Base-by-base conservation (phyloP, 2,329 filamentous ascomycete species). In the Calonectria pseudoturangicola region DNA sequence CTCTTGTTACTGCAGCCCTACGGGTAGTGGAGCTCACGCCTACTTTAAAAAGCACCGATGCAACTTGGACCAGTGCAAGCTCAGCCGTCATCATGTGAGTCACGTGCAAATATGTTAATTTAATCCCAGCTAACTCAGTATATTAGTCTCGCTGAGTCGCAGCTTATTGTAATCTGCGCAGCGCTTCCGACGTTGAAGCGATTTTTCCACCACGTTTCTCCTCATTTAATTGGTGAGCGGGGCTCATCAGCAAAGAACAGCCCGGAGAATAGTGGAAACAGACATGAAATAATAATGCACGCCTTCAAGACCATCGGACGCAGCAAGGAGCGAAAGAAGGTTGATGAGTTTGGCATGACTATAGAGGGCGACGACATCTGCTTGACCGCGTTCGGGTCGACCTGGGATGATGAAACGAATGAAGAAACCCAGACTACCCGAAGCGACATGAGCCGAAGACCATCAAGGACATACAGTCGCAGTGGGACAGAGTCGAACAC, bases 91-190 rank as follows among this genome's bases (percentile, higher is more conserved):
- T 54, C 25, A 43, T 60, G 54, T 60, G 8, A 60, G 54, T 18
- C 7, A 25, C 15, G 1, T 15, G 2, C 2, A 58, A 39, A 58
- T 39, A 7, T 28, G 18, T 21, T 27, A 2, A 9, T 5, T 41
- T 7, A 18, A 3, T 7, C 8, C 7, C 3, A 16, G 13, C 0
- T 25, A 7, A 50, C 25, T 28, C 43, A 58, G 1, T 2, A 3
- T 41, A 1, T 10, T 5, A 76, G 74, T 9, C 66, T 76, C 13
- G 70, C 74, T 1, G 72, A 76, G 28, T 66, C 74, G 15, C 74
- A 76, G 2, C 72, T 76, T 10, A 76, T 74, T 3, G 72, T 71
- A 4, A 73, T 76, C 8, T 76, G 74, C n/a, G 74, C 66, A 4
- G 63, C 68, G 3, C 58, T 76, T 0, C 68, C 74, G 3, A 76